Evolutionary conservation across 2,329 filamentous ascomycete genomes (phyloP).

Genomic region (Didymella segeticola): DNA sequence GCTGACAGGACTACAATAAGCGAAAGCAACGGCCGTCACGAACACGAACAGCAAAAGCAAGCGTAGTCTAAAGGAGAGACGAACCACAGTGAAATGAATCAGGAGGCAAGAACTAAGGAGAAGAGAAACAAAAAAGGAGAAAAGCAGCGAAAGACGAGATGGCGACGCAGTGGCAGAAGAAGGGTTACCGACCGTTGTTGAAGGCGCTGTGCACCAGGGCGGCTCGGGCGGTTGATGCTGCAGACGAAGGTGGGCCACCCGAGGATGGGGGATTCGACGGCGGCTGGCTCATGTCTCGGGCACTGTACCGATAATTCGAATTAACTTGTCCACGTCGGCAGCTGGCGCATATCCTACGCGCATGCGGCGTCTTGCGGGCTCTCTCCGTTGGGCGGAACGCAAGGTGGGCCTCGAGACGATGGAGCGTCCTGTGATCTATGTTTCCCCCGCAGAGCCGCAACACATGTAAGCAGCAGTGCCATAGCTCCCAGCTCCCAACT

Average conservation of each 20-base stretch:
- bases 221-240: constrained; percentile 37
- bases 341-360: constrained; percentile 14
- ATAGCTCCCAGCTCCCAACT: constrained; percentile 8
- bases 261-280: constrained; percentile 45
- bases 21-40: constrained; percentile 20
- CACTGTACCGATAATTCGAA: constrained; percentile 6
- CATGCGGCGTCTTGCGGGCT: constrained; percentile 5
- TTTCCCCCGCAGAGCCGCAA: constrained; percentile 36
- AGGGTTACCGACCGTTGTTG: constrained; percentile 47
- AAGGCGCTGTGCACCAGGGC: constrained; percentile 49
- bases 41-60: constrained; percentile 24
- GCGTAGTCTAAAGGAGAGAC: constrained; percentile 12
- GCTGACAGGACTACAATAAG: constrained; percentile 25
- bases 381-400: background rate
- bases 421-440: constrained; percentile 2
- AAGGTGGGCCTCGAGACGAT: background rate
- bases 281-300: constrained; percentile 24
- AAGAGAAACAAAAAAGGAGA: constrained; percentile 4
- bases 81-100: background rate
- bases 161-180: constrained; percentile 15
- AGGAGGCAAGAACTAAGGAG: constrained; percentile 6
- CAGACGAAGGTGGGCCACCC: constrained; percentile 37
- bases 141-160: constrained; percentile 10
- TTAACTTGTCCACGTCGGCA: constrained; percentile 15
- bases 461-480: constrained; percentile 9